Conservation (phyloP, 495 filamentous ascomycete species). For the Hypoxylon lienhwacheense region DNA sequence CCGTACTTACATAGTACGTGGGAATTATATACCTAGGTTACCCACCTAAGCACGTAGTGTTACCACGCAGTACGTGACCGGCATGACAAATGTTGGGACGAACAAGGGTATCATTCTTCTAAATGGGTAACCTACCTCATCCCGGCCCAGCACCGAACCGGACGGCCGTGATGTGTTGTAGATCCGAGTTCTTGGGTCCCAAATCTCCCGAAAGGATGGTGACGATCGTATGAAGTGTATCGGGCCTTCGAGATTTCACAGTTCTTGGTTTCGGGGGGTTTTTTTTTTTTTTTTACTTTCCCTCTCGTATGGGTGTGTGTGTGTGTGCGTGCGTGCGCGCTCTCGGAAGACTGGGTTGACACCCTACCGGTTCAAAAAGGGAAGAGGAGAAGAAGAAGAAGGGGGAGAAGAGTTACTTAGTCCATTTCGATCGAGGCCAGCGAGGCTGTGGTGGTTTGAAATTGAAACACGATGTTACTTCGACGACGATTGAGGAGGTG, state of each 20-base stretch:
- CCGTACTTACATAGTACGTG: no score
- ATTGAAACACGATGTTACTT: conserved; percentile 25
- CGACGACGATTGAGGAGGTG: conserved; percentile 10
- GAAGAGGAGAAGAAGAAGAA: no score
- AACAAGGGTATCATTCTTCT: conserved; percentile 8
- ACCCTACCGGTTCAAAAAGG: no score
- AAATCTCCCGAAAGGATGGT: conserved; percentile 3
- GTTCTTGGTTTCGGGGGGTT: no score
- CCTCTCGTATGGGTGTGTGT: no score
- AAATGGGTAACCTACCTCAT: conserved; percentile 21
- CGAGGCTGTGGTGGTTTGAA: neutral
- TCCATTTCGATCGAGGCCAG: neutral
- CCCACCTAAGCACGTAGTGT: no score
- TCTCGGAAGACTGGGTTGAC: no score
- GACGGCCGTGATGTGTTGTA: conserved; percentile 21
- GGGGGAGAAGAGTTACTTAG: neutral
- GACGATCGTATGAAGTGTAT: conserved; percentile 1
- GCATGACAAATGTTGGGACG: conserved; percentile 15
- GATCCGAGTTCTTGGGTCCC: conserved; percentile 30
- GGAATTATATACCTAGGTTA: no score
- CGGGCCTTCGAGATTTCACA: conserved; percentile 5
- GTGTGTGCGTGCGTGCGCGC: no score
- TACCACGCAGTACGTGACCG: conserved; percentile 21
- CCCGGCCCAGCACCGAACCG: conserved; percentile 14
- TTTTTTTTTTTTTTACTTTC: no score